Conservation (phyloP, 345 rosid genomes). For the Gossypium longicalyx region DNA sequence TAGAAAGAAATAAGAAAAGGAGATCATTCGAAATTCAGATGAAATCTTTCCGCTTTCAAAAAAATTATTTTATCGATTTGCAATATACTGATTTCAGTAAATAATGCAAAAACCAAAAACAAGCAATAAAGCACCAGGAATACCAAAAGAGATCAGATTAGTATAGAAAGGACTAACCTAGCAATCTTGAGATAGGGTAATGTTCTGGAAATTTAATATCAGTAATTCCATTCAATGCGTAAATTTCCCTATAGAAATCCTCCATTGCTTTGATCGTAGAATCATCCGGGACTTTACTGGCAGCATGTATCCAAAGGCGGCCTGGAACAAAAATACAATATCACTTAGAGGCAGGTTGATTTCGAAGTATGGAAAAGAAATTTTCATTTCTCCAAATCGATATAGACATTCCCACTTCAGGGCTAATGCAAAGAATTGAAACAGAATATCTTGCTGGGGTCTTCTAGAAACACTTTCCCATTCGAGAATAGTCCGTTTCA, state of each 20-base stretch:
- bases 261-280: conserved; percentile 90
- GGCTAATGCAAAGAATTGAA: not conserved
- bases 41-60: not conserved
- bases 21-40: not conserved
- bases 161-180: conserved; percentile 32
- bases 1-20: conserved; percentile 2
- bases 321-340: conserved; percentile 33
- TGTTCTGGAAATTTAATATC: conserved; percentile 62
- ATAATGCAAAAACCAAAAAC: not conserved
- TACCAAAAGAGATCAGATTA: not conserved
- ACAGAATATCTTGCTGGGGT: not conserved
- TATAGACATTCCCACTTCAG: not conserved
- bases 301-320: conserved; percentile 96
- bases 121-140: not conserved
- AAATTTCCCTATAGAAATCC: conserved; percentile 72
- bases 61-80: conserved; percentile 1
- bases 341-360: not conserved
- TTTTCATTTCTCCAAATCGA: not conserved
- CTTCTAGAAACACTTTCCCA: not conserved
- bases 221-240: conserved; percentile 59
- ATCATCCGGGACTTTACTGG: conserved; percentile 83
- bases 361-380: not conserved
- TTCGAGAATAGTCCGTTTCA: not conserved
- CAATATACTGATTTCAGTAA: not conserved
- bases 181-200: conserved; percentile 82